phyloP scores from a whole-genome alignment of 169 alveolate species.

The Eimeria necatrix region DNA sequence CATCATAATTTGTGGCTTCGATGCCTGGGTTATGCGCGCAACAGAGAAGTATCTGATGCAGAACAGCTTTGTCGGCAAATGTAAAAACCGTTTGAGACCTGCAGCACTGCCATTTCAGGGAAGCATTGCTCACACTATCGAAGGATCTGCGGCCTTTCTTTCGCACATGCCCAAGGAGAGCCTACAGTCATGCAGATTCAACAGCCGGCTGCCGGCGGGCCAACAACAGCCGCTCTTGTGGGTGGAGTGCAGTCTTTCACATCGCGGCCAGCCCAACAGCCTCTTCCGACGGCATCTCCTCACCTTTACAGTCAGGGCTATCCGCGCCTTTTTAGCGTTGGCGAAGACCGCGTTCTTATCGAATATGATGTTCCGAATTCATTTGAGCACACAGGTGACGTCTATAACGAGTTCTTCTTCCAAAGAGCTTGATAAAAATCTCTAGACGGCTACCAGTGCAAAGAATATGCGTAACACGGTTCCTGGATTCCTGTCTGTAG shows the following conservation, averaged over 20 bases:
- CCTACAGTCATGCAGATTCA: not conserved
- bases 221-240: slow-evolving; percentile 39
- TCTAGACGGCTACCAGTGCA: not conserved
- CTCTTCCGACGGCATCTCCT: slow-evolving; percentile 34
- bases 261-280: slow-evolving; percentile 71
- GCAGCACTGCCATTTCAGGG: slow-evolving; percentile 29
- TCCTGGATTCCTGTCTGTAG: not conserved
- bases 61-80: too few species aligned
- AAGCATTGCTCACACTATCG: slow-evolving; percentile 81
- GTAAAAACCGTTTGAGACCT: too few species aligned
- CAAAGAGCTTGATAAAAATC: not conserved
- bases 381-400: slow-evolving; percentile 77
- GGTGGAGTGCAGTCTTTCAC: slow-evolving; percentile 33
- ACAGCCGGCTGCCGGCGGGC: slow-evolving; percentile 13
- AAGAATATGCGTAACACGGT: not conserved
- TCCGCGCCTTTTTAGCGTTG: slow-evolving; percentile 81
- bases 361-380: slow-evolving; percentile 79
- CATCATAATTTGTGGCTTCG: too few species aligned
- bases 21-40: too few species aligned
- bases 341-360: slow-evolving; percentile 81
- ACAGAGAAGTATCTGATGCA: too few species aligned
- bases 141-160: slow-evolving; percentile 76
- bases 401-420: not conserved
- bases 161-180: slow-evolving; percentile 59
- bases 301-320: slow-evolving; percentile 18